phyloP scores from a whole-genome alignment of 2,329 filamentous ascomycete species.

The Epichloe scottii region DNA sequence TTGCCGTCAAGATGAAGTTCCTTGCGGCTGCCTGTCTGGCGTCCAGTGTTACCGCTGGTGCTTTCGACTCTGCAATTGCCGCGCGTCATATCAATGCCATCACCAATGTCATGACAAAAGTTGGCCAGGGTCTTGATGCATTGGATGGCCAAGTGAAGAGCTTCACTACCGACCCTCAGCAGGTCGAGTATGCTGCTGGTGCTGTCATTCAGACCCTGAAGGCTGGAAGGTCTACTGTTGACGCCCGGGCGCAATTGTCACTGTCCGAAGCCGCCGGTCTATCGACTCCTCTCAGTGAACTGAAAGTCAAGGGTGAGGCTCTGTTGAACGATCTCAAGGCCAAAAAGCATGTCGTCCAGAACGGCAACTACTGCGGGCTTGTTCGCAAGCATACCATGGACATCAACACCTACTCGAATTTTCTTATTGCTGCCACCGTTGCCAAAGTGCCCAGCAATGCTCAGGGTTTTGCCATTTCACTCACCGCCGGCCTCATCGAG shows the following conservation, averaged over 20 bases:
- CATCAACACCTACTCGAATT: not conserved
- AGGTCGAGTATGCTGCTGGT: not conserved
- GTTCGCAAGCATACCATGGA: not conserved
- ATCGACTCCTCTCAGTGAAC: not conserved
- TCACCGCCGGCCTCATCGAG: not conserved
- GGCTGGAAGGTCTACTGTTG: not conserved
- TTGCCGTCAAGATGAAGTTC: constrained; percentile 1
- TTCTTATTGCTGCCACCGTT: not conserved
- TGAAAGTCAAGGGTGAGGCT: not conserved
- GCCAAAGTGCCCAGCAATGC: not conserved
- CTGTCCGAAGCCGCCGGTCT: not conserved
- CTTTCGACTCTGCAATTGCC: not conserved
- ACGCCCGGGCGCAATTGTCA: not conserved
- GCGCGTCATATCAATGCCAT: not conserved
- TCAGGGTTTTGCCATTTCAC: not conserved
- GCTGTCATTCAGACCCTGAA: constrained; percentile 3
- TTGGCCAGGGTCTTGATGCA: not conserved
- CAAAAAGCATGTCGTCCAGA: constrained; percentile 1
- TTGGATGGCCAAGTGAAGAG: not conserved
- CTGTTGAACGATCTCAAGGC: not conserved
- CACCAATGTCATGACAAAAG: not conserved
- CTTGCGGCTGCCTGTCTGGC: constrained; percentile 4
- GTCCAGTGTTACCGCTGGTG: constrained; percentile 1
- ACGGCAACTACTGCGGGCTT: not conserved
- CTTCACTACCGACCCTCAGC: not conserved